Evolutionary conservation across 257 asterid genomes (phyloP), one percentile per base, ranked within the genome.

Genomic region (Parsonsia alboflavescens): DNA sequence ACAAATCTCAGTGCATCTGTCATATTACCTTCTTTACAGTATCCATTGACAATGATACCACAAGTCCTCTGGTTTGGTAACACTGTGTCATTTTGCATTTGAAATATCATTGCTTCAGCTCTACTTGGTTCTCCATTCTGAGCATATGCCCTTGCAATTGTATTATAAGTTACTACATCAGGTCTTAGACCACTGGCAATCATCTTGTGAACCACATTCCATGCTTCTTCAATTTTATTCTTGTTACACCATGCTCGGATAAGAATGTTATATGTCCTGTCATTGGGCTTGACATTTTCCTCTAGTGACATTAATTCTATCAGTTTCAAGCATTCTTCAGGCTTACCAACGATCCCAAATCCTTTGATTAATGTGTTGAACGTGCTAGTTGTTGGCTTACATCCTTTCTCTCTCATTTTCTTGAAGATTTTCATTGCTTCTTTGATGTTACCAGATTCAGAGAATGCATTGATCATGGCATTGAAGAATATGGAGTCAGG

Each of bases 401-500:
- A 94, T 77, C 93, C 97, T 70, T 78, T 87, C 72, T 85, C 95
- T 76, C 86, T 87, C 99, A 94, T 90, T 85, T 83, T 85, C 66
- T 76, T 72, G 81, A 89, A 92, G 64, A 83, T 76, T 77, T 80
- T 86, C 96, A 92, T 88, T 24, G 99, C 97, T 82, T 89, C 97
- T 72, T 90, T 84, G 80, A 90, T 82, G 74, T 92, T 90, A 49
- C 99, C 90, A 21, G 96, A 90, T 80, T 94, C 99, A n/a, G 96
- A 83, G 86, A 94, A 94, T 0, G 97, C 93, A 73, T 94, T 94
- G 82, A 94, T 94, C 88, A 89, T 82, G 62, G 97, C 97, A 80
- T 94, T 94, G 91, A 86, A 92, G 86, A 94, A 92, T 78, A 92
- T 90, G 1, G 97, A 88, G 80, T 94, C 99, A 0, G 99, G 97